phyloP scores from a whole-genome alignment of 352 stramenopile species.

The Globisporangium uncinulatum region DNA sequence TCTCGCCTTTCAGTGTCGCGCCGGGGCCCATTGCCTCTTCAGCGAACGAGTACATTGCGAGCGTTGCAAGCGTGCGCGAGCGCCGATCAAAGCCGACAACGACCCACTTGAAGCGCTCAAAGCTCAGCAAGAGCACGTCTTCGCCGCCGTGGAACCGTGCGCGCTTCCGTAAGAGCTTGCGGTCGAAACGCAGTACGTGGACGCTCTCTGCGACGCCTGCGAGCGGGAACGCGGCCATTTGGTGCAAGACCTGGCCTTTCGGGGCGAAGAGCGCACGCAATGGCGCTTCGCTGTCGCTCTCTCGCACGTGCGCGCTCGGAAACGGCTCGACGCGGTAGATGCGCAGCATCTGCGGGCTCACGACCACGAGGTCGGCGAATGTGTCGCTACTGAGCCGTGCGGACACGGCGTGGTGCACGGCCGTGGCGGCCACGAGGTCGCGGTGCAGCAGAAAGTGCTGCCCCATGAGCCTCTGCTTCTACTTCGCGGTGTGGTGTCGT shows the following conservation, averaged over 20 bases:
- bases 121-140: conserved; percentile 74
- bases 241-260: conserved; percentile 66
- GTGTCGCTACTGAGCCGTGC: conserved; percentile 63
- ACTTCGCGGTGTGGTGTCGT: too few relatives aligned
- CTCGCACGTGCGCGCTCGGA: conserved; percentile 4
- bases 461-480: conserved; percentile 30
- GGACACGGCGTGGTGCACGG: conserved; percentile 67
- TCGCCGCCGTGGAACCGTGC: conserved; percentile 64
- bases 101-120: conserved; percentile 74
- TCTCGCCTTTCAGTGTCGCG: conserved; percentile 75
- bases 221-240: conserved; percentile 65
- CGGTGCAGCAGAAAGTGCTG: conserved; percentile 85
- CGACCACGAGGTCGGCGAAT: conserved; percentile 65
- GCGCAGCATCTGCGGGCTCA: conserved; percentile 65
- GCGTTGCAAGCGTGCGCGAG: conserved; percentile 37
- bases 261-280: conserved; percentile 3
- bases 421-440: conserved; percentile 72
- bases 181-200: conserved; percentile 68
- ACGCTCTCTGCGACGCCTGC: conserved; percentile 66
- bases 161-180: conserved; percentile 56
- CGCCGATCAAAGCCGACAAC: conserved; percentile 70
- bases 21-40: conserved; percentile 79
- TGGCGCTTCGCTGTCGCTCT: background rate
- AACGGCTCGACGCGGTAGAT: conserved; percentile 79
- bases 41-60: conserved; percentile 78